Percentiles rank a stretch among this genome's conserved stretches.
These are phyloP conservation scores for Astrephomene gubernaculifera DNA, from an alignment of 139 green algal species.

Conservation along the genomic window DNA sequence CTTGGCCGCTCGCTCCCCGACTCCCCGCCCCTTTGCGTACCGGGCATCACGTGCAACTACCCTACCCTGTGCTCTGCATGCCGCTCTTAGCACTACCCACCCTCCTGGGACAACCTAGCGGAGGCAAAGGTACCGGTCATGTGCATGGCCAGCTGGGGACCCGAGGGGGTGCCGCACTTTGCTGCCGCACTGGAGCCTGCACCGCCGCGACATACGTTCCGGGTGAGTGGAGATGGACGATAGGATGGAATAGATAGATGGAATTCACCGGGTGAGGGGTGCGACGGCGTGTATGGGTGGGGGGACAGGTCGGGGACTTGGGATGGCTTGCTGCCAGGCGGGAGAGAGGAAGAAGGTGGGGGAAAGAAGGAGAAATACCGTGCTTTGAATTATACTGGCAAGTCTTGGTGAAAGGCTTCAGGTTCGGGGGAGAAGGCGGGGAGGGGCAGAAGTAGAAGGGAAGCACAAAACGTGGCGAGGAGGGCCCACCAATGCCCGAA, in stretches of 20 bases:
- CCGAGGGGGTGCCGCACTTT: not conserved
- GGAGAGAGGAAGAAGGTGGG: no score
- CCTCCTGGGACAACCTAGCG: not conserved
- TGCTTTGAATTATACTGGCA: no score
- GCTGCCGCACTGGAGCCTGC: not conserved
- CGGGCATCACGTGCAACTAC: no score
- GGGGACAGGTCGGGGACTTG: no score
- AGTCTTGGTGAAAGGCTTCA: no score
- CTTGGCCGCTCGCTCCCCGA: not conserved
- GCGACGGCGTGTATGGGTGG: no score
- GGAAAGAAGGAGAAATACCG: no score
- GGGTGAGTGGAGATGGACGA: not conserved
- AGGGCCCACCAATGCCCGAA: not conserved
- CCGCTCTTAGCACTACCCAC: conserved; percentile 24
- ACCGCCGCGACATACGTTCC: not conserved
- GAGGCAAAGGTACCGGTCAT: not conserved
- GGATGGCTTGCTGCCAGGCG: no score
- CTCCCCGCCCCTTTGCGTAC: not conserved
- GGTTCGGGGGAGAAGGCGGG: not conserved
- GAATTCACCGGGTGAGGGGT: no score
- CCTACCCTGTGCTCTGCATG: no score
- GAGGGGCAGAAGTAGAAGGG: not conserved
- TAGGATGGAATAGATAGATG: not conserved
- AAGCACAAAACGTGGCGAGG: no score
- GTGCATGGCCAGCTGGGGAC: not conserved